Conservation (phyloP, 176 grass and related monocot genomes). For the sorghum (Sorghum bicolor) region Sorghum_bicolor_NCBIv3 NC_012878.2:57050501-57051000, state of each 20-base stretch:
- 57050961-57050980: not conserved
- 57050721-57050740: conserved; percentile 13
- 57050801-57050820: not conserved
- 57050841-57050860: not conserved
- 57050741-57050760: not conserved
- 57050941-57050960: not conserved
- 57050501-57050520: not conserved
- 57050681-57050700: not conserved
- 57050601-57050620: not conserved
- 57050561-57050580: not conserved
- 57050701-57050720: not conserved
- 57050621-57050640: not conserved
- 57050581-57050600: not conserved
- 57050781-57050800: not conserved
- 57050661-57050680: not conserved
- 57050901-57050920: conserved; percentile 17
- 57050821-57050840: not conserved
- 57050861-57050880: not conserved
- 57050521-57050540: not conserved
- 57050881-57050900: conserved; percentile 21
- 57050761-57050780: not conserved
- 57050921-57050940: not conserved
- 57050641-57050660: not conserved
- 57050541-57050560: no score
- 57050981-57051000: not conserved